Evolutionary conservation across 257 asterid genomes (phyloP), one percentile per base, ranked within the genome.

Genomic region (Solanum sitiens): DNA sequence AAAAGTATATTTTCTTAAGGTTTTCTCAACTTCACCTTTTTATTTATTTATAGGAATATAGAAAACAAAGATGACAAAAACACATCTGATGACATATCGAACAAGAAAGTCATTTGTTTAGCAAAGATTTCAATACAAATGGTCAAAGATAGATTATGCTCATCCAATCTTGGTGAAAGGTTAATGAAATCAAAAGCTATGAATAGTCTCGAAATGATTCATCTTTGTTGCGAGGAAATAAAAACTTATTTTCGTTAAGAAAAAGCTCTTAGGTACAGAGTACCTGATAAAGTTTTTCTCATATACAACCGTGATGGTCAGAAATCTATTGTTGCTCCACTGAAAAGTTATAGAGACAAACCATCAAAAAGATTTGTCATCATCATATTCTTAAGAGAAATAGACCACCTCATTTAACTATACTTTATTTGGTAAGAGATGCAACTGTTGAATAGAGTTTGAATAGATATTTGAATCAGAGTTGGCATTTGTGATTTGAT

Each of bases 271-370:
- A 92, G 99, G 91, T 96, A 97, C 91, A 91, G 91, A 63, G 93
- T 96, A 88, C 98, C 98, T n/a, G 99, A 95, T 89, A 92, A 97
- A 90, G 94, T 98, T 6, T 97, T 97, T 96, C 89, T 83, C 95
- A 11, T 95, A 96, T 75, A 96, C 98, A 70, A 96, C 98, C 65
- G 90, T 83, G 99, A 97, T 89, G 98, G 98, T 89, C 96, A 92
- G 6, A 59, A 7, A 59, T 59, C 0, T 59, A 27, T 59, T 59
- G 13, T 59, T 59, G 2, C 68, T 59, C 12, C 68, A 8, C 68
- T 59, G 25, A 21, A 21, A 59, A 59, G 13, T 8, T 59, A 8
- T 59, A 59, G 68, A 20, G 68, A 11, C 25, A 8, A 59, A 59
- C 25, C 25, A 20, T 21, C 4, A 59, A 59, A 59, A 59, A 20